phyloP scores from a whole-genome alignment of 345 rosid genomes.

The Eucalyptus microcorys region DNA sequence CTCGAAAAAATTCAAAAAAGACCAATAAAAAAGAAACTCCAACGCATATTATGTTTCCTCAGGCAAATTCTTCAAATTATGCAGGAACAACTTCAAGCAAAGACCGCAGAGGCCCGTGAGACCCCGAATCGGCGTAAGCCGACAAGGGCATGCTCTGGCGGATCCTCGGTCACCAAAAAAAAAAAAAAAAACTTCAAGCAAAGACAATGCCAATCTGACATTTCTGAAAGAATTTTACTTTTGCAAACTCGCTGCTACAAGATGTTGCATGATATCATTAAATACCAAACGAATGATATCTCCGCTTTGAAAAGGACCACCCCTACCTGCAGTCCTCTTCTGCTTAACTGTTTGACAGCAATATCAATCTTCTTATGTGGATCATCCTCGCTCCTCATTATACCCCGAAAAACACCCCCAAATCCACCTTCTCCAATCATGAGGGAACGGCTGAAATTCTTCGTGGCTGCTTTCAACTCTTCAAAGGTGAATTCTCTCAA shows the following conservation, averaged over 20 bases:
- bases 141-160: too few relatives aligned
- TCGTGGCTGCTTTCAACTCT: constrained; percentile 77
- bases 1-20: background rate
- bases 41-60: background rate
- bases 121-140: too few relatives aligned
- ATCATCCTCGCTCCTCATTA: constrained; percentile 47
- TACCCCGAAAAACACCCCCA: constrained; percentile 73
- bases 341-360: constrained; percentile 88
- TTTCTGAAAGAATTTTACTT: background rate
- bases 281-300: background rate
- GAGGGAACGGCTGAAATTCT: constrained; percentile 80
- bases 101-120: too few relatives aligned
- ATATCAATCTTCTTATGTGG: constrained; percentile 61
- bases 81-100: background rate
- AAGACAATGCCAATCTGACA: background rate
- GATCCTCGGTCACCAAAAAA: too few relatives aligned
- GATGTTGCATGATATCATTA: background rate
- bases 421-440: constrained; percentile 98
- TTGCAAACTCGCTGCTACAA: background rate
- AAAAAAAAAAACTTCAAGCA: background rate
- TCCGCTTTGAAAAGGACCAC: background rate
- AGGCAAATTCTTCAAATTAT: background rate
- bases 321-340: constrained; percentile 83
- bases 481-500: constrained; percentile 57
- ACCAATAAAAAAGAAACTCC: background rate